These are phyloP conservation scores for Blumeria hordei DNA, from an alignment of 2,329 filamentous ascomycete genomes.

Conservation along the genomic window DNA sequence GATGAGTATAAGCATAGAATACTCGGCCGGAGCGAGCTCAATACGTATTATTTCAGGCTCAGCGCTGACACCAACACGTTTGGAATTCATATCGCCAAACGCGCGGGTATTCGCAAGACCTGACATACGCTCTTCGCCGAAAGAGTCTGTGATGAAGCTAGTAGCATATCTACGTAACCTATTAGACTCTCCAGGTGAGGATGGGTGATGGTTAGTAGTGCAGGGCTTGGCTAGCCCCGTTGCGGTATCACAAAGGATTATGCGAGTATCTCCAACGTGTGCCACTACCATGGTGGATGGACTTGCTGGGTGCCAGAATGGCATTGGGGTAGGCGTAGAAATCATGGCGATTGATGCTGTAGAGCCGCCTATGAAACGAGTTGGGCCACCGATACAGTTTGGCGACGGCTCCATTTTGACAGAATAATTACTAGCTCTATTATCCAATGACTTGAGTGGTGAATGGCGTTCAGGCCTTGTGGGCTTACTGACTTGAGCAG, in stretches of 20 bases:
- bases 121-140: constrained; percentile 86
- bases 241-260: constrained; percentile 67
- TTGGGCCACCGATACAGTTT: constrained; percentile 44
- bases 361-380: constrained; percentile 76
- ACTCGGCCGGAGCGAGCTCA: constrained; percentile 63
- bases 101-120: constrained; percentile 83
- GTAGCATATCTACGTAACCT: constrained; percentile 68
- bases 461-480: constrained; percentile 44
- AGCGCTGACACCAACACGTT: constrained; percentile 80
- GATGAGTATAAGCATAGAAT: constrained; percentile 69
- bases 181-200: constrained; percentile 59
- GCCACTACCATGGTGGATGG: constrained; percentile 66
- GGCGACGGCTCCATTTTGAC: constrained; percentile 28
- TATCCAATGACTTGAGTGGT: constrained; percentile 45
- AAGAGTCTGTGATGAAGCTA: constrained; percentile 80
- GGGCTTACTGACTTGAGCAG: constrained; percentile 66
- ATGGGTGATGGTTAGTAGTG: constrained; percentile 82
- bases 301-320: constrained; percentile 84
- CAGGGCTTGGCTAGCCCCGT: constrained; percentile 60
- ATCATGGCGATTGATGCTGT: constrained; percentile 79
- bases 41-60: constrained; percentile 71
- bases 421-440: constrained; percentile 55
- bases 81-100: constrained; percentile 79
- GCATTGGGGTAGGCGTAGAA: constrained; percentile 71
- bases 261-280: constrained; percentile 81